A percentile compares a stretch with the other conserved stretches of the same genome.
Evolutionary conservation across 768 basidiomycete species (phyloP).

Genomic region (Dacryopinax spathularia): DNA sequence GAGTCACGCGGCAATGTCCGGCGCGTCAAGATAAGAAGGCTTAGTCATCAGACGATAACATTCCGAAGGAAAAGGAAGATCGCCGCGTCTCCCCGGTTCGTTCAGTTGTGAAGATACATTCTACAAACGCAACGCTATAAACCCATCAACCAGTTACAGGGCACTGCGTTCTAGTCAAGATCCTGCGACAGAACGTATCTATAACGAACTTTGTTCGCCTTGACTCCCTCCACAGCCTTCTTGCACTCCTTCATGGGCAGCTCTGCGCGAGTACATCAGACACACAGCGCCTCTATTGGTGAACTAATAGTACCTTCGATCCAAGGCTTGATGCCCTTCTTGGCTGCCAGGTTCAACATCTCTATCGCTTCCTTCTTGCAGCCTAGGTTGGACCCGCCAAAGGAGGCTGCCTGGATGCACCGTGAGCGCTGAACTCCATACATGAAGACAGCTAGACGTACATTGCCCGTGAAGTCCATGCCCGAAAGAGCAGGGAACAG

Average conservation of each 20-base stretch:
- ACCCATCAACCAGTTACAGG: too few species aligned
- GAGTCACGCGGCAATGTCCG: neutral
- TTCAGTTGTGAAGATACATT: too few species aligned
- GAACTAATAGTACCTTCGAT: slow-evolving; percentile 12
- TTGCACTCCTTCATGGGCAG: slow-evolving; percentile 36
- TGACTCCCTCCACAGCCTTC: slow-evolving; percentile 36
- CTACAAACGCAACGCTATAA: too few species aligned
- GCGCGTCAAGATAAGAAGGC: too few species aligned
- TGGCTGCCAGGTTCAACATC: slow-evolving; percentile 29
- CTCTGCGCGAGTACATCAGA: slow-evolving; percentile 11
- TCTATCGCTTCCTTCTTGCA: slow-evolving; percentile 22
- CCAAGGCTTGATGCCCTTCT: slow-evolving; percentile 26
- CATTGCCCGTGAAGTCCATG: neutral
- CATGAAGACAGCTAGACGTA: slow-evolving; percentile 14
- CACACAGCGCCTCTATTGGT: neutral
- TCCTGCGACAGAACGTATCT: slow-evolving; percentile 36
- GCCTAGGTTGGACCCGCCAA: slow-evolving; percentile 28
- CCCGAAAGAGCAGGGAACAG: neutral
- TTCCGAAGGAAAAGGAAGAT: too few species aligned
- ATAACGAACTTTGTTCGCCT: slow-evolving; percentile 38
- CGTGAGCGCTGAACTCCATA: neutral
- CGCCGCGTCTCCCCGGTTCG: too few species aligned
- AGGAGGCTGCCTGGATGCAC: slow-evolving; percentile 13
- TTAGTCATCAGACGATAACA: too few species aligned
- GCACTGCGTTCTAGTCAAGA: neutral